Evolutionary conservation across 371 early-diverging fungal species (phyloP).

Genomic region (Capillidium heterosporum): DNA sequence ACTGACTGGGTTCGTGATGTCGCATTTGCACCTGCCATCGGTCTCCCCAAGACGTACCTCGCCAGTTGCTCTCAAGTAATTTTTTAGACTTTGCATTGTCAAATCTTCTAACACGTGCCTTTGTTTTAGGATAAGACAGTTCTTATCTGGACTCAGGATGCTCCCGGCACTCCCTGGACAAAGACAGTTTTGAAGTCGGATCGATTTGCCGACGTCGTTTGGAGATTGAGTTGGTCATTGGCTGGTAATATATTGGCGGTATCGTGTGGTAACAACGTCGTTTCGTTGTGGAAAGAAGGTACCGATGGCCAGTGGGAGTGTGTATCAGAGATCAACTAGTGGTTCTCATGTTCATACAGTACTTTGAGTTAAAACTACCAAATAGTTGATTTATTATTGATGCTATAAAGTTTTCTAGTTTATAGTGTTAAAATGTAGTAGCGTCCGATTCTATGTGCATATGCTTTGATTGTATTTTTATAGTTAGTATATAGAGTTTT

Average conservation of each 20-base stretch:
- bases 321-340: constrained; percentile 39
- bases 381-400: too few relatives aligned
- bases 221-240: constrained; percentile 92
- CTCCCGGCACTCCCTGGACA: constrained; percentile 43
- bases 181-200: constrained; percentile 46
- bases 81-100: background rate
- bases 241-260: constrained; percentile 92
- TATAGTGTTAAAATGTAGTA: too few relatives aligned
- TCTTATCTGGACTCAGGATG: constrained; percentile 86
- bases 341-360: too few relatives aligned
- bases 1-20: constrained; percentile 98
- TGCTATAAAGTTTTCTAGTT: too few relatives aligned
- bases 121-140: constrained; percentile 66
- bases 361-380: too few relatives aligned
- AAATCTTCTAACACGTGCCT: background rate
- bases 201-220: constrained; percentile 90
- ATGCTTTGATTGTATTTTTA: too few relatives aligned
- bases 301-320: constrained; percentile 81
- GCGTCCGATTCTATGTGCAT: too few relatives aligned
- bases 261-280: constrained; percentile 87
- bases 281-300: constrained; percentile 89
- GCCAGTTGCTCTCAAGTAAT: constrained; percentile 80
- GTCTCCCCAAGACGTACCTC: constrained; percentile 69
- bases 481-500: too few relatives aligned
- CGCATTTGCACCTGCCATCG: constrained; percentile 90